These are phyloP conservation scores for Lentithecium fluviatile DNA, from an alignment of 495 filamentous ascomycete genomes.

Conservation along the genomic window DNA sequence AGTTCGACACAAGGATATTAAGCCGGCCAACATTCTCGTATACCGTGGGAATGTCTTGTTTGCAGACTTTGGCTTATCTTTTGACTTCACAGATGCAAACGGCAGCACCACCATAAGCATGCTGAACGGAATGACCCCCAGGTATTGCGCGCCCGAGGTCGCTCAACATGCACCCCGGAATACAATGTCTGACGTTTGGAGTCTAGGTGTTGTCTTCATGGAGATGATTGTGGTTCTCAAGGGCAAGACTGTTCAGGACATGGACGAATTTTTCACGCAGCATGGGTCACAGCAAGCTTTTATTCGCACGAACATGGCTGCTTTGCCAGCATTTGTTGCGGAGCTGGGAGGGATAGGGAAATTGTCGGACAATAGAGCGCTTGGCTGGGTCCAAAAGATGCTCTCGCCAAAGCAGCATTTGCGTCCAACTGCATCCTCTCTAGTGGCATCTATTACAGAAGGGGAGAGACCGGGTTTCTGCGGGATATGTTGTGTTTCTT, in stretches of 20 bases:
- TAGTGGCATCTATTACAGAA: constrained; percentile 19
- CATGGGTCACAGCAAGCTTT: constrained; percentile 8
- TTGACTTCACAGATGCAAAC: too few species aligned
- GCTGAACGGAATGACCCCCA: constrained; percentile 23
- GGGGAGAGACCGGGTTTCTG: constrained; percentile 6
- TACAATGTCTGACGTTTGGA: constrained; percentile 45
- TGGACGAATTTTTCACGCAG: constrained; percentile 14
- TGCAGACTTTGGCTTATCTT: too few species aligned
- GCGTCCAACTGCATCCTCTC: constrained; percentile 19
- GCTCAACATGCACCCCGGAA: constrained; percentile 33
- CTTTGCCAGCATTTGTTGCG: constrained; percentile 6
- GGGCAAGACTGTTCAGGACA: constrained; percentile 14
- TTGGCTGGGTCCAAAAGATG: constrained; percentile 13
- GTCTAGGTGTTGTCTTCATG: constrained; percentile 47
- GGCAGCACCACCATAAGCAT: too few species aligned
- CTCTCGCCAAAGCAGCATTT: constrained; percentile 11
- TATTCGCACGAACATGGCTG: constrained; percentile 9
- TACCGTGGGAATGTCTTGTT: too few species aligned
- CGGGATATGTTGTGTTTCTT: constrained; percentile 21
- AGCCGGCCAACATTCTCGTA: too few species aligned
- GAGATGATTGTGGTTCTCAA: constrained; percentile 45
- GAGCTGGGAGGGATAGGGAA: constrained; percentile 14
- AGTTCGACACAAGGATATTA: too few species aligned
- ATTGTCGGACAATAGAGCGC: constrained; percentile 4
- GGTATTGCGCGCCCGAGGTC: constrained; percentile 45